These are phyloP conservation scores for Saccharomycopsis vini DNA, from an alignment of 805 yeast genomes.

Conservation along the genomic window DNA sequence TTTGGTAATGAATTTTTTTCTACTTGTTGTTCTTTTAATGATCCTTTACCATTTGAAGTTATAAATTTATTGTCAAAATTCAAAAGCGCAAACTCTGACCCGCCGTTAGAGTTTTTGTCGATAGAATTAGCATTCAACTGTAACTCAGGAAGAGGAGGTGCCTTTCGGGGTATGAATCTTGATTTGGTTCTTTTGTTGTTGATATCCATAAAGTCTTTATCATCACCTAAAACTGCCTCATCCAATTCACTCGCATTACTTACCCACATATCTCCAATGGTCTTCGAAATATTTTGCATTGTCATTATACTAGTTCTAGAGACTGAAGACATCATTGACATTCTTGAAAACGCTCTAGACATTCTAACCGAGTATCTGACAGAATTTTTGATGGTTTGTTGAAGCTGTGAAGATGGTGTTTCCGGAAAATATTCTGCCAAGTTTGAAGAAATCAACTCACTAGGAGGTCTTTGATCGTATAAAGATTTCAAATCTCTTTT, in stretches of 20 bases:
- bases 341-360: constrained; percentile 26
- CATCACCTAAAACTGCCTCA: constrained; percentile 27
- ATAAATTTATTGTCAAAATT: too few species aligned
- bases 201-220: constrained; percentile 18
- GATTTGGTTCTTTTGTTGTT: constrained; percentile 16
- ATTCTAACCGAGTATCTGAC: constrained; percentile 67
- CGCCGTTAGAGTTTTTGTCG: too few species aligned
- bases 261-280: constrained; percentile 42
- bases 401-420: constrained; percentile 59
- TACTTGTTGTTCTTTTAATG: too few species aligned
- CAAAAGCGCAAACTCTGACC: too few species aligned
- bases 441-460: constrained; percentile 83
- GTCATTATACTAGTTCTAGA: constrained; percentile 9
- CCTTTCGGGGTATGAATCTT: constrained; percentile 15
- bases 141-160: constrained; percentile 18
- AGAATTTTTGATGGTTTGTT: constrained; percentile 75
- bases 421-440: constrained; percentile 88
- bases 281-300: constrained; percentile 23
- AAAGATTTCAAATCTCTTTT: constrained; percentile 27
- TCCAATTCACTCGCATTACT: constrained; percentile 33
- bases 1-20: too few species aligned
- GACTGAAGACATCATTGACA: constrained; percentile 13
- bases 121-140: too few species aligned
- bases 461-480: constrained; percentile 88
- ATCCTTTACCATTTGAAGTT: too few species aligned